These are phyloP conservation scores for Malus fusca DNA, from an alignment of 306 rosid species.

Conservation along the genomic window DNA sequence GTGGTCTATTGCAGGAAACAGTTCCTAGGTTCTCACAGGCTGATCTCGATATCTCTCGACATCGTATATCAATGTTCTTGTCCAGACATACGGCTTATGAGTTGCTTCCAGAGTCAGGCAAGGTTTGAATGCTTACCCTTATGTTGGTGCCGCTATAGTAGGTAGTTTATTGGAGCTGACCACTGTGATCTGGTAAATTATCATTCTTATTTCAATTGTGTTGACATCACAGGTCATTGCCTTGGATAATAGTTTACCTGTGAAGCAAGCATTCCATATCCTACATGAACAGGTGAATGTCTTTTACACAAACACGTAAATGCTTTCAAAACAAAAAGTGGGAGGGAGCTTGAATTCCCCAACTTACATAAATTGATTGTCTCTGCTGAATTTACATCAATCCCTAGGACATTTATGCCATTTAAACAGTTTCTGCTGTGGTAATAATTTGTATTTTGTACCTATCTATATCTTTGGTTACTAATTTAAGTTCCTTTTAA, in stretches of 20 bases:
- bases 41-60: constrained; percentile 63
- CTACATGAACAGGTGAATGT: constrained; percentile 66
- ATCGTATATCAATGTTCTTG: constrained; percentile 55
- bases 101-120: constrained; percentile 89
- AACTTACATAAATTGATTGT: not conserved
- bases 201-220: constrained; percentile 15
- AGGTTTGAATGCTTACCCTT: constrained; percentile 57
- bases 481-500: constrained; percentile 34
- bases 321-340: not conserved
- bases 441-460: constrained; percentile 12
- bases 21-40: constrained; percentile 41
- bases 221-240: constrained; percentile 50
- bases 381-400: not conserved
- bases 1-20: constrained; percentile 44
- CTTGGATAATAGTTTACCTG: constrained; percentile 66
- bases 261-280: constrained; percentile 83
- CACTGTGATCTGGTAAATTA: constrained; percentile 11
- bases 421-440: not conserved
- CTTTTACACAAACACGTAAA: not conserved
- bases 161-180: not conserved
- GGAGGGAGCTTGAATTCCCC: not conserved
- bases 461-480: constrained; percentile 8
- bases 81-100: constrained; percentile 61
- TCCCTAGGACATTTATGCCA: not conserved
- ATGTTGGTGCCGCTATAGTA: constrained; percentile 8